Conservation (phyloP, 2,329 filamentous ascomycete species). For the Fusarium fujikuroi region DNA sequence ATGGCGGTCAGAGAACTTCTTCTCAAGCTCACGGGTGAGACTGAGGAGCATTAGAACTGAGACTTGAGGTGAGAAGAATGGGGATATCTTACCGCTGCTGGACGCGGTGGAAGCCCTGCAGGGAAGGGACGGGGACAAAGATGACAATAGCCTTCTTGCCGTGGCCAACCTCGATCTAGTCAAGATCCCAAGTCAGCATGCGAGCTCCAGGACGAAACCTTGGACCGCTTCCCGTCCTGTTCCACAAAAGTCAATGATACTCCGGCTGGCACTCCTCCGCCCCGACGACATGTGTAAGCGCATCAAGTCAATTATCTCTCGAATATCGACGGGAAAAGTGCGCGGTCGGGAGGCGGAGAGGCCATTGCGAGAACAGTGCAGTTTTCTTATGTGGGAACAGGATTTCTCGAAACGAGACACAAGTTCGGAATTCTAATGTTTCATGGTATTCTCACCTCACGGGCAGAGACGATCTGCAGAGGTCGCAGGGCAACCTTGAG, state of each 20-base stretch:
- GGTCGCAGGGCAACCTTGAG: conserved; percentile 96
- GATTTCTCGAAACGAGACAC: conserved; percentile 44
- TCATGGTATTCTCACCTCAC: conserved; percentile 85
- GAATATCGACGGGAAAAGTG: conserved; percentile 34
- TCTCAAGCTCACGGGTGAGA: conserved; percentile 99
- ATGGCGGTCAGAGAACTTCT: conserved; percentile 99
- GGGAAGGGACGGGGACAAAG: conserved; percentile 99
- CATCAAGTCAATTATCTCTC: conserved; percentile 30
- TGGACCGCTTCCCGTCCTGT: conserved; percentile 82
- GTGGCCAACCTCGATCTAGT: conserved; percentile 99
- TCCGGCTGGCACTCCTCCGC: conserved; percentile 47
- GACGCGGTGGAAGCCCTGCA: conserved; percentile 98
- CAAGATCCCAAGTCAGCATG: conserved; percentile 77
- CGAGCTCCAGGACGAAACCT: conserved; percentile 77
- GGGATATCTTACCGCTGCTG: conserved; percentile 89
- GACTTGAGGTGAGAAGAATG: too few species aligned
- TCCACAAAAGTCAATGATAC: conserved; percentile 63
- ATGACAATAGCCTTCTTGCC: conserved; percentile 99
- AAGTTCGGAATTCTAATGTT: conserved; percentile 18
- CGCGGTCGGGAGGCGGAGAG: conserved; percentile 42
- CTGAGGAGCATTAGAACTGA: conserved; percentile 59
- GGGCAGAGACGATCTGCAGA: conserved; percentile 98
- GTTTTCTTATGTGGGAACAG: conserved; percentile 55
- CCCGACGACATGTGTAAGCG: conserved; percentile 39
- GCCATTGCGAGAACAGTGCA: conserved; percentile 48